Conservation (phyloP, 2,329 filamentous ascomycete species). For the Talaromyces islandicus region DNA sequence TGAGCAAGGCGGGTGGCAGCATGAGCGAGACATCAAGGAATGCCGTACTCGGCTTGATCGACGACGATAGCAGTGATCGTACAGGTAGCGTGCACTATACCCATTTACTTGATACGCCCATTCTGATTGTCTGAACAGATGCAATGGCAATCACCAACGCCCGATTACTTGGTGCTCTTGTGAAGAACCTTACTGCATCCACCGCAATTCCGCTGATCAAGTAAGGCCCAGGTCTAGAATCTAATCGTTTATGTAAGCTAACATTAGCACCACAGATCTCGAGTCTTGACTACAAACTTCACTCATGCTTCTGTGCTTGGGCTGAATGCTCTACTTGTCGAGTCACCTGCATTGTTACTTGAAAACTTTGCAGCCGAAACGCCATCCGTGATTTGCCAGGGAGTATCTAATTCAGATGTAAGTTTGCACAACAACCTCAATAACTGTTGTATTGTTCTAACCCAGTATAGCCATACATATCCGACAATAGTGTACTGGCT, state of each 20-base stretch:
- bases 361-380: constrained; percentile 68
- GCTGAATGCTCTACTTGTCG: constrained; percentile 80
- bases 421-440: constrained; percentile 31
- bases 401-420: constrained; percentile 70
- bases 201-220: constrained; percentile 57
- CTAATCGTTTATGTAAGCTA: constrained; percentile 13
- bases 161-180: constrained; percentile 78
- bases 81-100: constrained; percentile 23
- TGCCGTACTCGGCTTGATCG: constrained; percentile 83
- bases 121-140: constrained; percentile 28
- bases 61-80: constrained; percentile 69
- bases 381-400: constrained; percentile 69
- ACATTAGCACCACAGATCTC: constrained; percentile 49
- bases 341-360: constrained; percentile 66
- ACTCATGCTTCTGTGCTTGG: constrained; percentile 75
- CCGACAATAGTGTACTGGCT: constrained; percentile 82
- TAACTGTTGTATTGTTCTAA: constrained; percentile 13
- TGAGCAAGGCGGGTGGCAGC: constrained; percentile 87
- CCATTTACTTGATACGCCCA: too few species aligned
- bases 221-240: constrained; percentile 23
- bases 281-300: constrained; percentile 71
- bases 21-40: constrained; percentile 89
- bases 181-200: constrained; percentile 76
- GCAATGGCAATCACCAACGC: constrained; percentile 84
- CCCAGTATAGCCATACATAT: constrained; percentile 62